Evolutionary conservation across 1,284 basidiomycete species (phyloP), one percentile per base, ranked within the genome.

Genomic region (Bjerkandera adusta): DNA sequence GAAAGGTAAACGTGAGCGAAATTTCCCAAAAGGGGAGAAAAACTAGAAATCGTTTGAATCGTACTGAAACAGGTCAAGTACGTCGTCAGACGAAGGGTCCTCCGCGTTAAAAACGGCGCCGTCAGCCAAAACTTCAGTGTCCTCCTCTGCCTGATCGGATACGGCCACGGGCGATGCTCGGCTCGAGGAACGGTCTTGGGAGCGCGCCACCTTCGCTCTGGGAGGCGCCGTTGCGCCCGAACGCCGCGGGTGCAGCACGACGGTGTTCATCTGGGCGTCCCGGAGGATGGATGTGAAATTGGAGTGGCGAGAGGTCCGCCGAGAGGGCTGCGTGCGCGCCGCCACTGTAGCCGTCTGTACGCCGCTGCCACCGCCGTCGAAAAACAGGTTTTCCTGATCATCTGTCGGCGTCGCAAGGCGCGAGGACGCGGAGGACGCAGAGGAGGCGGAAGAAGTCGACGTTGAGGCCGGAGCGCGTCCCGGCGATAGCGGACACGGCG

Each of bases 11-110:
- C n/a, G n/a, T n/a, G n/a, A n/a, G n/a, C n/a, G n/a, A n/a, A n/a
- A n/a, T n/a, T n/a, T n/a, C n/a, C n/a, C n/a, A n/a, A n/a, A n/a
- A n/a, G n/a, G n/a, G n/a, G n/a, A n/a, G n/a, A n/a, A 30, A 30
- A 15, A 7, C 26, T 40, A 49, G 22, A 26, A 24, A 18, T 49
- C 43, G 10, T 42, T 45, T n/a, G 47, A 49, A 26, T 57, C 40
- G 52, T 66, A 71, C 11, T 72, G 68, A 57, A 80, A 79, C 45
- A 80, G 58, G 58, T 80, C 66, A 50, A 80, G 58, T 6, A 66
- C 68, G 52, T 80, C 77, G 45, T 80, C 77, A 12, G 78, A 81
- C 33, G 64, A 62, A 6, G 59, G 47, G 36, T 57, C 53, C 29
- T 41, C 48, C 7, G 38, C 50, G n/a, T 36, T 44, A 26, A 45